A percentile compares a stretch with the other conserved stretches of the same genome.
Conservation (phyloP, 2,329 filamentous ascomycete genomes). For the Stagonosporopsis cucurbitacearum region DNA sequence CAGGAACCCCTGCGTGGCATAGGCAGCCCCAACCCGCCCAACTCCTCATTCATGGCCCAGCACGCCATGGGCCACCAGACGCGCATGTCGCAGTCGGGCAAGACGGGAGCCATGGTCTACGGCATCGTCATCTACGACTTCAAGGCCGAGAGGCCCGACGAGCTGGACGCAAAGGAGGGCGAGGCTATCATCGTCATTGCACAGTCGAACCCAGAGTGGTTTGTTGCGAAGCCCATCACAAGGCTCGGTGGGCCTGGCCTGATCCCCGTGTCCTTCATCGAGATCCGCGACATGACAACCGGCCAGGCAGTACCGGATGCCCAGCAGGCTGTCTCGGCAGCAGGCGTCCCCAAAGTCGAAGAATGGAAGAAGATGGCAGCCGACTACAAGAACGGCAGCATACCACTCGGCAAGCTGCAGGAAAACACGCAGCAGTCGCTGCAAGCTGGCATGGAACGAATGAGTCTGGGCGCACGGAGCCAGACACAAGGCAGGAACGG, state of each 20-base stretch:
- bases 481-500: constrained; percentile 33
- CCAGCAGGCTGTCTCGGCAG: constrained; percentile 81
- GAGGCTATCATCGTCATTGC: constrained; percentile 98
- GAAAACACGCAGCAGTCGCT: constrained; percentile 55
- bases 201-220: constrained; percentile 98
- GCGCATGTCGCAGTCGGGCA: constrained; percentile 54
- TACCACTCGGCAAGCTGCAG: constrained; percentile 91
- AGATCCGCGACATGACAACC: constrained; percentile 92
- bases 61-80: constrained; percentile 38
- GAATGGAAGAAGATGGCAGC: constrained; percentile 99
- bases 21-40: constrained; percentile 41
- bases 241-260: constrained; percentile 92
- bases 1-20: constrained; percentile 59
- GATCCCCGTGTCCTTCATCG: constrained; percentile 95
- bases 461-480: constrained; percentile 69
- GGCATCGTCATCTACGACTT: constrained; percentile 98
- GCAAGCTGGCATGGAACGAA: constrained; percentile 70
- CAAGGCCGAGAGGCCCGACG: constrained; percentile 91
- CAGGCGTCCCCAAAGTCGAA: constrained; percentile 92
- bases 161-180: constrained; percentile 91
- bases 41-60: constrained; percentile 21
- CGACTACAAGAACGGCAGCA: constrained; percentile 99
- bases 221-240: constrained; percentile 98
- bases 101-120: constrained; percentile 86
- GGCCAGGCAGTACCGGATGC: constrained; percentile 83